phyloP scores from a whole-genome alignment of 306 rosid species.

The Glycine latifolia region DNA sequence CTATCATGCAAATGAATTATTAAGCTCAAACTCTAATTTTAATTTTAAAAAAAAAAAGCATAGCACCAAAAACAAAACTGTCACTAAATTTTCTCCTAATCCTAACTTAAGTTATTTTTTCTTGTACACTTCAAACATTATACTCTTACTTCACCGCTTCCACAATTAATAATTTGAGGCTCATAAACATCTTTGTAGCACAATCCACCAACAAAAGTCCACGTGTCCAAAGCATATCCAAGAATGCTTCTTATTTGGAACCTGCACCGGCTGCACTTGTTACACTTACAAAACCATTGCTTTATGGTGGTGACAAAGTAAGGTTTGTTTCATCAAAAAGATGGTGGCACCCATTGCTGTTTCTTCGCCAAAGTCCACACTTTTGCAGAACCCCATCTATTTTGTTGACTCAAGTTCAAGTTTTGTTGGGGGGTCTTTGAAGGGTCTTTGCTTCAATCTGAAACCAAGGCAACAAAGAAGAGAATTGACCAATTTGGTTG shows the following conservation, averaged over 20 bases:
- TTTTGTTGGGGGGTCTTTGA: slow-evolving; percentile 61
- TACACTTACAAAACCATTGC: slow-evolving; percentile 4
- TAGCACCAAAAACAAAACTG: background rate
- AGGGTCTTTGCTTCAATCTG: slow-evolving; percentile 56
- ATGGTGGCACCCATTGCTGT: slow-evolving; percentile 67
- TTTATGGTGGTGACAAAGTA: slow-evolving; percentile 26
- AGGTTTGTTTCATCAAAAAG: slow-evolving; percentile 28
- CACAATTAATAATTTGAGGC: slow-evolving; percentile 62
- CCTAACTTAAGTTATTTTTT: background rate
- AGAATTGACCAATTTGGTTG: slow-evolving; percentile 57
- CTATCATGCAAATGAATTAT: background rate
- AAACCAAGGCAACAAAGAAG: slow-evolving; percentile 60
- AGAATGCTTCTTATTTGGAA: slow-evolving; percentile 37
- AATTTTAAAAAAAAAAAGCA: background rate
- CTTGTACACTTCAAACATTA: background rate
- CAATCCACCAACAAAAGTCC: slow-evolving; percentile 54
- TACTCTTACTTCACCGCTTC: background rate
- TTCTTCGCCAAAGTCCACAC: slow-evolving; percentile 67
- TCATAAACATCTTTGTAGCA: slow-evolving; percentile 45
- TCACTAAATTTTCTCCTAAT: background rate
- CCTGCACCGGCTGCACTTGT: background rate
- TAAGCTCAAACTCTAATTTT: background rate
- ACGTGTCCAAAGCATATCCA: slow-evolving; percentile 81
- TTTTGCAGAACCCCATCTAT: slow-evolving; percentile 60
- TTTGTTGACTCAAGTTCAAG: slow-evolving; percentile 53